These are phyloP conservation scores for Nicotiana attenuata DNA, from an alignment of 257 asterid genomes.

Conservation along the genomic window DNA sequence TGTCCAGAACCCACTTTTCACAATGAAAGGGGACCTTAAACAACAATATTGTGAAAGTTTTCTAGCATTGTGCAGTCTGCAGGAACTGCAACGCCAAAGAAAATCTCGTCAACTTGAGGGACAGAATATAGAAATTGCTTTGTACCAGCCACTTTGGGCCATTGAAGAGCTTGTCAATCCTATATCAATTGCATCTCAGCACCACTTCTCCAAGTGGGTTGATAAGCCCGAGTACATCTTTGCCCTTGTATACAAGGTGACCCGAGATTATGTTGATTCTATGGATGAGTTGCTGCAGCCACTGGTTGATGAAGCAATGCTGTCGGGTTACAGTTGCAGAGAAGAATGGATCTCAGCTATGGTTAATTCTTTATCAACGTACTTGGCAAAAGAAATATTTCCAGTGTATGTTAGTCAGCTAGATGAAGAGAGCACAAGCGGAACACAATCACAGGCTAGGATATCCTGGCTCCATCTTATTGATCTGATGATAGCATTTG, in stretches of 20 bases:
- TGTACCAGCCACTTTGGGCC: constrained; percentile 93
- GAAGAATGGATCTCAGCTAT: constrained; percentile 98
- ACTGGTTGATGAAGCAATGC: constrained; percentile 84
- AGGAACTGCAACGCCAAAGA: constrained; percentile 82
- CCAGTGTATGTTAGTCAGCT: constrained; percentile 50
- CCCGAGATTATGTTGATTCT: constrained; percentile 87
- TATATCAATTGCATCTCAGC: constrained; percentile 67
- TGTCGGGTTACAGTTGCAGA: constrained; percentile 93
- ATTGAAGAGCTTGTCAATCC: constrained; percentile 98
- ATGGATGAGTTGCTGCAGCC: constrained; percentile 96
- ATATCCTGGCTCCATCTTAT: constrained; percentile 74
- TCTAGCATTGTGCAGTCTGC: constrained; percentile 82
- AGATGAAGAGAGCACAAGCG: constrained; percentile 48
- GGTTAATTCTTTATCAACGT: constrained; percentile 70
- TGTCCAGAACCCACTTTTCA: constrained; percentile 71
- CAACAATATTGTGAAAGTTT: constrained; percentile 76
- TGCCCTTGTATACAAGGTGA: constrained; percentile 81
- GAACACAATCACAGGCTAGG: constrained; percentile 48
- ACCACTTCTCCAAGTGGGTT: constrained; percentile 83
- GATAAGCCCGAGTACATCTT: constrained; percentile 90
- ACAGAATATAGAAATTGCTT: constrained; percentile 35
- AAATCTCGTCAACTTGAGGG: constrained; percentile 82
- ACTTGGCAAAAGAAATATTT: constrained; percentile 78
- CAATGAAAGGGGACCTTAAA: constrained; percentile 75
- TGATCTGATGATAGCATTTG: constrained; percentile 81